Percentiles rank a stretch among this genome's conserved stretches.
These are phyloP conservation scores for Thraustotheca clavata DNA, from an alignment of 352 stramenopile genomes.

Conservation along the genomic window DNA sequence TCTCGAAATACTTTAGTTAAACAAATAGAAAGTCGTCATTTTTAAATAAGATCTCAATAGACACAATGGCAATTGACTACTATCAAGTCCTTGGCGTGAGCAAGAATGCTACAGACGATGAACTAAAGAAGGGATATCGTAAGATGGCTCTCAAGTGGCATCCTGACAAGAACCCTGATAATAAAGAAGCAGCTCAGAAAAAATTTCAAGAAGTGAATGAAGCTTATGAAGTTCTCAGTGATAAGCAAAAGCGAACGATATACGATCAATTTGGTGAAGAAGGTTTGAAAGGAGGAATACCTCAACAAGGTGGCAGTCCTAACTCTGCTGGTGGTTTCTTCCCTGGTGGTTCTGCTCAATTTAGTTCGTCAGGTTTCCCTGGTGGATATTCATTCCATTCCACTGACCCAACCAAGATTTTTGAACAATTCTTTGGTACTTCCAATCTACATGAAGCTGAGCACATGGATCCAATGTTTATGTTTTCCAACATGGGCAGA, in stretches of 20 bases:
- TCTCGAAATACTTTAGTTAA: constrained; percentile 26
- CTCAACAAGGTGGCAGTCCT: constrained; percentile 24
- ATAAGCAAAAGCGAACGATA: constrained; percentile 88
- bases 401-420: constrained; percentile 79
- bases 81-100: constrained; percentile 68
- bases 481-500: constrained; percentile 35
- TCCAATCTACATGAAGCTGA: constrained; percentile 72
- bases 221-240: constrained; percentile 90
- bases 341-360: not conserved
- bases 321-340: constrained; percentile 28
- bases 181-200: constrained; percentile 68
- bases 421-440: constrained; percentile 87
- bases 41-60: not conserved
- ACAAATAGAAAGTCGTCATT: not conserved
- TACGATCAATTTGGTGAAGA: constrained; percentile 92
- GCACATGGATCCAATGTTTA: constrained; percentile 57
- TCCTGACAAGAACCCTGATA: constrained; percentile 88
- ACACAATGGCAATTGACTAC: constrained; percentile 77
- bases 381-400: constrained; percentile 65
- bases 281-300: constrained; percentile 60
- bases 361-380: constrained; percentile 26
- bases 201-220: constrained; percentile 92
- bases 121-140: constrained; percentile 80
- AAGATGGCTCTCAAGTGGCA: constrained; percentile 90
- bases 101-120: constrained; percentile 58